Percentiles rank a stretch among this genome's conserved stretches.
phyloP scores from a whole-genome alignment of 2,329 filamentous ascomycete species.

The Phoma sp. region DNA sequence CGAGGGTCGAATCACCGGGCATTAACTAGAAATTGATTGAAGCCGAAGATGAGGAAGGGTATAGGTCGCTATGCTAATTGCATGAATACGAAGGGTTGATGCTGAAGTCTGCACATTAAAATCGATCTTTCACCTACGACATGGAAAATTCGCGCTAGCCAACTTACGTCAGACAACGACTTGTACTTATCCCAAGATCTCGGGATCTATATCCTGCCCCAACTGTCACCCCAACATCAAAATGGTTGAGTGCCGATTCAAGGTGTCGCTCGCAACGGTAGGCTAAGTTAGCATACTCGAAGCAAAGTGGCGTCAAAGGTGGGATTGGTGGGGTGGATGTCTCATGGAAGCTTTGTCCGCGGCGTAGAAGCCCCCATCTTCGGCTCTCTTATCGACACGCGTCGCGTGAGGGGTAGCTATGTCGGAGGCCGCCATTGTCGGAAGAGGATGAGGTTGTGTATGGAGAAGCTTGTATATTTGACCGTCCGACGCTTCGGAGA shows the following conservation, averaged over 20 bases:
- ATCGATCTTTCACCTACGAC: neutral
- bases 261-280: neutral
- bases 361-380: constrained; percentile 1
- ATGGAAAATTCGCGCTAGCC: neutral
- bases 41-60: neutral
- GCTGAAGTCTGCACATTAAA: neutral
- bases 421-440: neutral
- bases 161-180: neutral
- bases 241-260: neutral
- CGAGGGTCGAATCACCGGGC: neutral
- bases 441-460: neutral
- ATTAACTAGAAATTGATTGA: neutral
- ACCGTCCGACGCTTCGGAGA: no score
- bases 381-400: constrained; percentile 8
- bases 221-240: neutral
- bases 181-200: neutral
- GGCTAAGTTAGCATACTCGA: neutral
- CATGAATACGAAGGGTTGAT: neutral
- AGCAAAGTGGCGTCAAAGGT: neutral
- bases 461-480: no score
- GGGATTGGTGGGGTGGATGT: constrained; percentile 3
- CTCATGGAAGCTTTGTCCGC: constrained; percentile 3
- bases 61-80: neutral
- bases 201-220: neutral
- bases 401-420: constrained; percentile 6